These are phyloP conservation scores for Andrographis paniculata DNA, from an alignment of 305 asterid species.

Conservation along the genomic window DNA sequence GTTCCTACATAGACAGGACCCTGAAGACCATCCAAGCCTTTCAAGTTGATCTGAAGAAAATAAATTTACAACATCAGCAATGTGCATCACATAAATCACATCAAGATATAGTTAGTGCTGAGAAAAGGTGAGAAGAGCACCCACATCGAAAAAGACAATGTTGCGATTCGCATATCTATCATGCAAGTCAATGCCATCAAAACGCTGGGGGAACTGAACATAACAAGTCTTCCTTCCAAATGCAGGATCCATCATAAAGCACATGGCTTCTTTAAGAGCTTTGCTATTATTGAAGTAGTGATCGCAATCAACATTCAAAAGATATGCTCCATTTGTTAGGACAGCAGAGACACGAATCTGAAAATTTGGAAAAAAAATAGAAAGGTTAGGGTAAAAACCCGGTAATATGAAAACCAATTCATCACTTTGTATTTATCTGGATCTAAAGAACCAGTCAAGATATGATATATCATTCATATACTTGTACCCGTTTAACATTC, in stretches of 20 bases:
- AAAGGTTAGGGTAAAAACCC: no score
- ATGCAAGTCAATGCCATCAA: slow-evolving; percentile 34
- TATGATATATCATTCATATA: no score
- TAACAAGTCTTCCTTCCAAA: slow-evolving; percentile 33
- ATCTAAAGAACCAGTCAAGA: no score
- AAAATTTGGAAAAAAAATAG: slow-evolving; percentile 1
- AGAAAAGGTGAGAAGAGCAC: slow-evolving; percentile 7
- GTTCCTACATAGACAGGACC: slow-evolving; percentile 52
- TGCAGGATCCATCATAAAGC: slow-evolving; percentile 38
- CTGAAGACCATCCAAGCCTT: slow-evolving; percentile 45
- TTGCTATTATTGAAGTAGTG: slow-evolving; percentile 39
- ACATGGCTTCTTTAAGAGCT: slow-evolving; percentile 40
- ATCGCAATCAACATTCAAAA: slow-evolving; percentile 35
- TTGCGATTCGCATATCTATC: slow-evolving; percentile 38
- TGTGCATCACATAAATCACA: not conserved
- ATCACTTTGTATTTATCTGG: no score
- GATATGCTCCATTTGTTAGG: slow-evolving; percentile 30
- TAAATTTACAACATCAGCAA: not conserved
- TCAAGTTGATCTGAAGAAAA: slow-evolving; percentile 38
- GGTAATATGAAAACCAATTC: no score
- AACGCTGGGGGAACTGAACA: slow-evolving; percentile 36
- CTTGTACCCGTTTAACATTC: no score
- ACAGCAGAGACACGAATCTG: slow-evolving; percentile 39
- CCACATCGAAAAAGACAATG: slow-evolving; percentile 32
- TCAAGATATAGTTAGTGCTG: not conserved